phyloP scores from a whole-genome alignment of 2,329 filamentous ascomycete species.

The Nemania diffusa region DNA sequence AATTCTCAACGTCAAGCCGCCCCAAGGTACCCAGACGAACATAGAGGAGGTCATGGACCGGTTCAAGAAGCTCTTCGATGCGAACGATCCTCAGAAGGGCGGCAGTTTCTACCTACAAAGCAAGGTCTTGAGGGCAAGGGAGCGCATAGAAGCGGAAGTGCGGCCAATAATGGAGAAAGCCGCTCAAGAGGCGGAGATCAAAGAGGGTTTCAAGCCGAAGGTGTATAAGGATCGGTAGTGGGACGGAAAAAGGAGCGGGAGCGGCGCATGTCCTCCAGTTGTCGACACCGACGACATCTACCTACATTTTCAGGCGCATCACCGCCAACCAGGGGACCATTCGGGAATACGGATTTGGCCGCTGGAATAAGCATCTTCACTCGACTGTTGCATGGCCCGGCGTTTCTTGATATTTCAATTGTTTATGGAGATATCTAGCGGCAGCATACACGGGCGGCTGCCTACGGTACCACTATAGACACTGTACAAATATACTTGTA shows the following conservation, averaged over 20 bases:
- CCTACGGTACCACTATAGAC: constrained; percentile 43
- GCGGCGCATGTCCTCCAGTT: constrained; percentile 15
- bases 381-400: constrained; percentile 64
- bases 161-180: constrained; percentile 76
- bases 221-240: constrained; percentile 84
- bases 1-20: constrained; percentile 94
- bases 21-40: constrained; percentile 79
- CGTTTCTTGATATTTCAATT: constrained; percentile 52
- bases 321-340: constrained; percentile 14
- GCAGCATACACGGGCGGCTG: constrained; percentile 29
- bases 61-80: constrained; percentile 95
- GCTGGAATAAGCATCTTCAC: constrained; percentile 61
- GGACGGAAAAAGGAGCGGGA: not conserved
- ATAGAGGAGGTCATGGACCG: constrained; percentile 82
- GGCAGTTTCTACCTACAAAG: constrained; percentile 99
- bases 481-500: constrained; percentile 40
- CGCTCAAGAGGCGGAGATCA: constrained; percentile 79
- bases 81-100: constrained; percentile 93
- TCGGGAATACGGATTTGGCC: constrained; percentile 34
- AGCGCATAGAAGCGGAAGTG: constrained; percentile 90
- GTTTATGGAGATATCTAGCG: constrained; percentile 31
- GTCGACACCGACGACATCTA: constrained; percentile 6
- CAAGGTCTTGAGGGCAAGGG: constrained; percentile 90
- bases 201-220: constrained; percentile 93
- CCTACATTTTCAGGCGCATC: constrained; percentile 7